Evolutionary conservation across 83 land plant species (phyloP), one percentile per base, ranked within the genome.

Genomic region (Picea abies): DNA sequence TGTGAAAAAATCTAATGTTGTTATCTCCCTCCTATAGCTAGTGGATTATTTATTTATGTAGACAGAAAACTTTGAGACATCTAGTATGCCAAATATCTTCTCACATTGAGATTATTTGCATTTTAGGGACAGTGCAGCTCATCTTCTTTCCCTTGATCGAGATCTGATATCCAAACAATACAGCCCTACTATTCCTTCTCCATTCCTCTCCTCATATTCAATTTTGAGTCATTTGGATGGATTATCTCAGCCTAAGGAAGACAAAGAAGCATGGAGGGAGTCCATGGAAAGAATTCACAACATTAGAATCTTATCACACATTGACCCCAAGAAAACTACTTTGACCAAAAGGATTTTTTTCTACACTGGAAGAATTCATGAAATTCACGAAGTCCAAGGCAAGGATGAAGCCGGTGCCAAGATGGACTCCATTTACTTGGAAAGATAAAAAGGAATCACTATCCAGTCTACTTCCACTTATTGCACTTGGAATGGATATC

Each of bases 381-480:
- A 95, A 89, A 98, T 98, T 60, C 99, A 97, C 44, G 98, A 97
- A 86, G 99, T 97, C 41, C 80, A 99, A 10, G 99, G 99, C 14
- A 92, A 89, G 80, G 97, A 98, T 73, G 99, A 99, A 17, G 99
- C 94, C 11, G 99, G 99, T 0, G 99, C 99, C 15, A 98, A 96
- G 91, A 98, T 98, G 99, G 99, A 98, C 81, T 98, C 99, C 65
- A 98, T 98, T 97, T 97, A 98, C 82, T 87, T 96, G 82, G 99
- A 98, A 88, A 84, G 99, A 52, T 99, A 98, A 89, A 95, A 95
- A 83, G 99, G 99, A 56, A 98, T 98, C 79, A 98, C 99, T 6
- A 98, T 98, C 66, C 97, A 96, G 85, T 98, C 99, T 10, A 99
- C 99, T 6, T 99, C 99, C 66, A 98, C 99, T 10, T 91, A 90